Conservation (phyloP, 2,329 filamentous ascomycete genomes). For the Nemania bipapillata region DNA sequence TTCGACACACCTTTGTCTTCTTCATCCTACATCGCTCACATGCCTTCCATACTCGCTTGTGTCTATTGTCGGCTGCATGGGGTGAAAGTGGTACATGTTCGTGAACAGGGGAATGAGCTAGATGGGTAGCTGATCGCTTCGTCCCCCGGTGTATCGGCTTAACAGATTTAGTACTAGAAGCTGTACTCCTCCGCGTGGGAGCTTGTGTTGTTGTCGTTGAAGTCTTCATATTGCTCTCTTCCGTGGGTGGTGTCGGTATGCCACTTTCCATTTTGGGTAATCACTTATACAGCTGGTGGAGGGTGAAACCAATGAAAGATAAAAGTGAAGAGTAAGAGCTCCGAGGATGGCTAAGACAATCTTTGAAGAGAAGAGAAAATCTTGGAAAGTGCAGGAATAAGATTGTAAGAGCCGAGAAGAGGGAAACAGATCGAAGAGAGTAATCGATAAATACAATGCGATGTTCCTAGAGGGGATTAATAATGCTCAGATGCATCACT, state of each 20-base stretch:
- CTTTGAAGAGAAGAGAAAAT: conserved; percentile 20
- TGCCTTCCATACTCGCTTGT: conserved; percentile 74
- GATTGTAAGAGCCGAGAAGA: conserved; percentile 10
- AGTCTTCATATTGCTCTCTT: conserved; percentile 48
- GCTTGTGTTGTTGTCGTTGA: conserved; percentile 36
- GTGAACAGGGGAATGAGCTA: conserved; percentile 53
- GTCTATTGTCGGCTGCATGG: conserved; percentile 62
- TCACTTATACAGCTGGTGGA: conserved; percentile 39
- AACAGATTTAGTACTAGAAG: conserved; percentile 58
- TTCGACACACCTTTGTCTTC: conserved; percentile 72
- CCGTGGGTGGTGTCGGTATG: conserved; percentile 65
- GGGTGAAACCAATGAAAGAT: conserved; percentile 15
- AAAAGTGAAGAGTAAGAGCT: conserved; percentile 7
- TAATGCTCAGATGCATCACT: conserved; percentile 48
- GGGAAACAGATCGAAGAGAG: conserved; percentile 35
- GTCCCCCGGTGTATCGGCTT: conserved; percentile 64
- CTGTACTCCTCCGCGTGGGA: conserved; percentile 46
- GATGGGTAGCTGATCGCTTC: conserved; percentile 61
- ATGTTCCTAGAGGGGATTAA: conserved; percentile 49
- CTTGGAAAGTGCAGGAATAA: conserved; percentile 22
- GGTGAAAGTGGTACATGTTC: conserved; percentile 55
- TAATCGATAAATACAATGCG: conserved; percentile 43
- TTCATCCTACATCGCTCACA: conserved; percentile 75
- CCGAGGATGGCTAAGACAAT: conserved; percentile 9
- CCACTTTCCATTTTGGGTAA: conserved; percentile 60